Percentiles rank a stretch among this genome's conserved stretches.
phyloP scores from a whole-genome alignment of 768 basidiomycete species.

The Pluteus cervinus region DNA sequence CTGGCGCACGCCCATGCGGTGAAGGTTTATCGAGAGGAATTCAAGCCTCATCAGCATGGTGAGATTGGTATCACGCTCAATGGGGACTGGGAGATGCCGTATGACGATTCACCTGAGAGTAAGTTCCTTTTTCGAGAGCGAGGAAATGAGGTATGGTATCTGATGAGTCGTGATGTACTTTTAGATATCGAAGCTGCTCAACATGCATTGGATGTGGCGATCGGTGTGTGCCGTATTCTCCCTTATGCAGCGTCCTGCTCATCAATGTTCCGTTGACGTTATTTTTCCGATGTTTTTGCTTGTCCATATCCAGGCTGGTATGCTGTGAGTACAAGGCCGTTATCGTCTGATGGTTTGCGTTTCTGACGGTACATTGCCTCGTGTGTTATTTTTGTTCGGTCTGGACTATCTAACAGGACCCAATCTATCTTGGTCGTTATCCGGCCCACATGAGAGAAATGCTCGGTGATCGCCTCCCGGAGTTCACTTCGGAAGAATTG shows the following conservation, averaged over 20 bases:
- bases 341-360: too few species aligned
- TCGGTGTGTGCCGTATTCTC: constrained; percentile 45
- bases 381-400: constrained; percentile 12
- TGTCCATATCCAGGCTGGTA: too few species aligned
- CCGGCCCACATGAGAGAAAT: constrained; percentile 43
- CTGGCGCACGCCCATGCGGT: constrained; percentile 64
- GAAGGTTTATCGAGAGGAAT: constrained; percentile 56
- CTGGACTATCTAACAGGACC: constrained; percentile 38
- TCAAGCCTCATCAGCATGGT: constrained; percentile 49
- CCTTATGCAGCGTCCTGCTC: neutral
- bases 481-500: constrained; percentile 50
- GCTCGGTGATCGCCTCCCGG: constrained; percentile 46
- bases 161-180: constrained; percentile 20
- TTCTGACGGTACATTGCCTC: constrained; percentile 40
- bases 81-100: constrained; percentile 61
- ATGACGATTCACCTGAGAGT: constrained; percentile 60
- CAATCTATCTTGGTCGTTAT: constrained; percentile 67
- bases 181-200: constrained; percentile 51
- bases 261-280: neutral
- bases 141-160: constrained; percentile 28
- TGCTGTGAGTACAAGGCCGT: too few species aligned
- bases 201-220: constrained; percentile 65
- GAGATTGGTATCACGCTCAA: constrained; percentile 71
- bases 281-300: too few species aligned
- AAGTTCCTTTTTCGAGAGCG: constrained; percentile 16